phyloP scores from a whole-genome alignment of 2,329 filamentous ascomycete species.

The Penicillium palitans region DNA sequence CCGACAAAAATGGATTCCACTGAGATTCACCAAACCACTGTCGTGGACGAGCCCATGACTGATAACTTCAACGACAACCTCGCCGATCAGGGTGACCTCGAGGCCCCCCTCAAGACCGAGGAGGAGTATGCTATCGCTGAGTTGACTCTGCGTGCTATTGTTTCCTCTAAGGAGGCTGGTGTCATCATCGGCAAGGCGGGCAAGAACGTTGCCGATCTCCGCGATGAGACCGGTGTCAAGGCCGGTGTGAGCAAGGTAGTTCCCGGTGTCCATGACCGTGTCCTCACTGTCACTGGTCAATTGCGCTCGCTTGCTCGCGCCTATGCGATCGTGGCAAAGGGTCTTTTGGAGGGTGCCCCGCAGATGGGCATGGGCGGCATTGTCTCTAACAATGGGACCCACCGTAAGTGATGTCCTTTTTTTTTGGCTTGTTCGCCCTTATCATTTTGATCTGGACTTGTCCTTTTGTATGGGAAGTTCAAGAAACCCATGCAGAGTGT shows the following conservation, averaged over 20 bases:
- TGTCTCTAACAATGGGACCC: constrained; percentile 82
- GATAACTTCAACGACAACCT: constrained; percentile 66
- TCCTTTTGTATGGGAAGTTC: not conserved
- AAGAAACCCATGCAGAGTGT: not conserved
- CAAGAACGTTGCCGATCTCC: constrained; percentile 95
- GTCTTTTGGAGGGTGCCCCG: constrained; percentile 87
- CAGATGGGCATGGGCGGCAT: constrained; percentile 95
- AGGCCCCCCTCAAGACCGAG: constrained; percentile 83
- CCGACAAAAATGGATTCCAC: constrained; percentile 58
- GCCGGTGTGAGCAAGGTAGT: constrained; percentile 99
- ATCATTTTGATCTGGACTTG: not conserved
- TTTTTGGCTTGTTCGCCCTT: not conserved
- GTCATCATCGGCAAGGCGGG: constrained; percentile 99
- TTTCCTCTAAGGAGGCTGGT: constrained; percentile 97
- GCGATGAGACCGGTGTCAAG: constrained; percentile 96
- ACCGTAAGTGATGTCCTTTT: constrained; percentile 66
- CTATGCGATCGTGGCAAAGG: constrained; percentile 89
- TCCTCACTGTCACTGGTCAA: constrained; percentile 89
- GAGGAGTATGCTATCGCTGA: constrained; percentile 94
- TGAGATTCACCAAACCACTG: constrained; percentile 57
- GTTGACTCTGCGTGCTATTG: constrained; percentile 92
- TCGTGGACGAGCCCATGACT: constrained; percentile 62
- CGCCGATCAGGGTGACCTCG: constrained; percentile 67
- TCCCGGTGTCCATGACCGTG: constrained; percentile 93
- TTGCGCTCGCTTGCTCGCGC: constrained; percentile 87